Evolutionary conservation across 139 green algal genomes (phyloP).

Genomic region (Chlorella ohadii): DNA sequence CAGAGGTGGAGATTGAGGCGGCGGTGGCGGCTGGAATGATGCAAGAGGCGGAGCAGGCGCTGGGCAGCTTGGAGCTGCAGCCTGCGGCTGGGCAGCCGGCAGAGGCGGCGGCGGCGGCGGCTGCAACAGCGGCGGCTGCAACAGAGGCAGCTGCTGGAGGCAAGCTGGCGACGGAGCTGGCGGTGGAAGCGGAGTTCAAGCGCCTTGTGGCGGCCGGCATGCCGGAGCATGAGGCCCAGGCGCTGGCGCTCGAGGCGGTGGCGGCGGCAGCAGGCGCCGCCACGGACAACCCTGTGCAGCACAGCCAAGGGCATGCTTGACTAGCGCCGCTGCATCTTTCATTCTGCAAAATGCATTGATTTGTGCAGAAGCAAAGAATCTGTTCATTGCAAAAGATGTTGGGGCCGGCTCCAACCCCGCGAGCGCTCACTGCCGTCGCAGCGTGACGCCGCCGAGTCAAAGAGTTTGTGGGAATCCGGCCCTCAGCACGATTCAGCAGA

Average conservation of each 20-base stretch:
- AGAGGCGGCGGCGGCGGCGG: background rate
- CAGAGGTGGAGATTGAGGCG: constrained; percentile 29
- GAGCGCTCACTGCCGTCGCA: too few relatives aligned
- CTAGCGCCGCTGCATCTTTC: too few relatives aligned
- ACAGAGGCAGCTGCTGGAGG: background rate
- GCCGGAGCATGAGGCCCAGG: constrained; percentile 31
- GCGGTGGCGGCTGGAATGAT: constrained; percentile 4
- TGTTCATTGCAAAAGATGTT: too few relatives aligned
- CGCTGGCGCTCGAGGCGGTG: constrained; percentile 28
- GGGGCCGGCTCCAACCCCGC: too few relatives aligned
- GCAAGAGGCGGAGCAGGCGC: constrained; percentile 8
- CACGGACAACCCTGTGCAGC: background rate
- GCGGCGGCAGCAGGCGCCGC: background rate
- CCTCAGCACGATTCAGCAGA: too few relatives aligned
- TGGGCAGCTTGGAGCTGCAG: background rate
- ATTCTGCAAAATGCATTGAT: too few relatives aligned
- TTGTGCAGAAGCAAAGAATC: too few relatives aligned
- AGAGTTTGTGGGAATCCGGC: too few relatives aligned
- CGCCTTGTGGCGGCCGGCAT: constrained; percentile 5
- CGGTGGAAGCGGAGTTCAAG: background rate
- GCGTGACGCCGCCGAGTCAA: too few relatives aligned
- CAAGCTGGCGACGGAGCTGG: constrained; percentile 35
- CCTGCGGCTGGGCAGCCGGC: background rate
- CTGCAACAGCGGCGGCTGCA: background rate
- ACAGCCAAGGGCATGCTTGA: background rate